Conservation (phyloP, 805 yeast species). For the Ascoidea rubescens region DNA sequence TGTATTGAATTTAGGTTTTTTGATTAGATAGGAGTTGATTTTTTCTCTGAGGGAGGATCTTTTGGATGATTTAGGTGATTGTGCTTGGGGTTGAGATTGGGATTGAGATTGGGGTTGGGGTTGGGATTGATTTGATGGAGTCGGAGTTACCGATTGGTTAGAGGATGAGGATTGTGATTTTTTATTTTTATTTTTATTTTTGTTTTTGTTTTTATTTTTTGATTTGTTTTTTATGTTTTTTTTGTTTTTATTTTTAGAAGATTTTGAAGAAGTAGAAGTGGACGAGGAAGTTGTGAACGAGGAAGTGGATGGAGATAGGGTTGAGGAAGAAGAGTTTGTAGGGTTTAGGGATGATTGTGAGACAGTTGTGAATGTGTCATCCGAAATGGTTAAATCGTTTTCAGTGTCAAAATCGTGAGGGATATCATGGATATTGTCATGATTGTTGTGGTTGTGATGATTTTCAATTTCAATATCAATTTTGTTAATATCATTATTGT, state of each 20-base stretch:
- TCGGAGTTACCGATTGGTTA: background rate
- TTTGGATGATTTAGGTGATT: background rate
- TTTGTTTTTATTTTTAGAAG: no score
- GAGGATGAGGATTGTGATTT: background rate
- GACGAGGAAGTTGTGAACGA: background rate
- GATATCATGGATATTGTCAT: background rate
- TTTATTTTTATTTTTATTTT: background rate
- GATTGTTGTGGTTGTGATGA: constrained; percentile 4
- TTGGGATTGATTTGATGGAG: background rate
- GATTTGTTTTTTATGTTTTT: background rate
- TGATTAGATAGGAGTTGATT: constrained; percentile 7
- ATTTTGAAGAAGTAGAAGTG: no score
- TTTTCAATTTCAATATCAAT: constrained; percentile 12
- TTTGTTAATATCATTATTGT: no score
- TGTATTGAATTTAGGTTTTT: constrained; percentile 17
- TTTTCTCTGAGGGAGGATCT: constrained; percentile 13
- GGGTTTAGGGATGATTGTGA: background rate
- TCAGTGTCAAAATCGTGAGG: background rate
- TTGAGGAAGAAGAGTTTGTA: background rate
- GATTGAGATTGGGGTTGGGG: background rate
- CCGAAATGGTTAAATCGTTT: background rate
- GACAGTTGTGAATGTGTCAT: background rate
- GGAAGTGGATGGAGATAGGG: background rate
- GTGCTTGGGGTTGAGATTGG: background rate
- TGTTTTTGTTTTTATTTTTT: background rate